These are phyloP conservation scores for Pythium pyrilobum DNA, from an alignment of 352 stramenopile genomes.

Conservation along the genomic window DNA sequence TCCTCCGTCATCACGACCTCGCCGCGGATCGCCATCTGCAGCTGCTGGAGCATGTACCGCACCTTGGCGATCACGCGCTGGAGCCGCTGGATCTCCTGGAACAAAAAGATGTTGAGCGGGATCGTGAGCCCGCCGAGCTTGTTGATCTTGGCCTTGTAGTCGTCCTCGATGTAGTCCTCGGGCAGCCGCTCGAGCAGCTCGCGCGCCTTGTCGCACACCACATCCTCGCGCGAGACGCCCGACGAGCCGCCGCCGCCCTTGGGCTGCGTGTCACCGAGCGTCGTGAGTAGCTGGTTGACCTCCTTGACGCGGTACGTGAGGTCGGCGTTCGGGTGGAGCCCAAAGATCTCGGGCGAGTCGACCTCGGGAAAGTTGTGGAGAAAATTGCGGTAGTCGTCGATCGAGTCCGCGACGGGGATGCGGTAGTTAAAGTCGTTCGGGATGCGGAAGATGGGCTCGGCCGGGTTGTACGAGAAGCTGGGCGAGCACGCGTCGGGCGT, in stretches of 20 bases:
- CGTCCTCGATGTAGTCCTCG: conserved; percentile 97
- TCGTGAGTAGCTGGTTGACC: conserved; percentile 92
- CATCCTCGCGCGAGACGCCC: conserved; percentile 92
- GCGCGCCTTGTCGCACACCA: conserved; percentile 94
- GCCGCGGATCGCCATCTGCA: conserved; percentile 97
- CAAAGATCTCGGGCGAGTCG: conserved; percentile 98
- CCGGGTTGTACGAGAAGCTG: conserved; percentile 94
- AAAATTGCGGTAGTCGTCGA: conserved; percentile 95
- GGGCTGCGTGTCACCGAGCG: conserved; percentile 94
- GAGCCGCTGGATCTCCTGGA: conserved; percentile 97
- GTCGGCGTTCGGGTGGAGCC: conserved; percentile 97
- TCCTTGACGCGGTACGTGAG: conserved; percentile 98
- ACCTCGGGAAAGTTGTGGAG: conserved; percentile 94
- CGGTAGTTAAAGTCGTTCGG: conserved; percentile 96
- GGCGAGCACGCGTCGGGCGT: conserved; percentile 76
- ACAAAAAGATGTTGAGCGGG: conserved; percentile 98
- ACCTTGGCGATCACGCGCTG: conserved; percentile 96
- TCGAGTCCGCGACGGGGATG: conserved; percentile 89
- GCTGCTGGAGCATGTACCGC: conserved; percentile 91
- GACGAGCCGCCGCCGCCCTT: conserved; percentile 89
- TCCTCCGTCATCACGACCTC: conserved; percentile 98
- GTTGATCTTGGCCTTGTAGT: conserved; percentile 97
- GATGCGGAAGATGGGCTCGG: conserved; percentile 93
- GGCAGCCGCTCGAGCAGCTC: conserved; percentile 93
- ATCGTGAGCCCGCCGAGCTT: conserved; percentile 94